A percentile compares a stretch with the other conserved stretches of the same genome.
These are phyloP conservation scores for Sutorius eximius DNA, from an alignment of 1,284 basidiomycete species.

Conservation along the genomic window DNA sequence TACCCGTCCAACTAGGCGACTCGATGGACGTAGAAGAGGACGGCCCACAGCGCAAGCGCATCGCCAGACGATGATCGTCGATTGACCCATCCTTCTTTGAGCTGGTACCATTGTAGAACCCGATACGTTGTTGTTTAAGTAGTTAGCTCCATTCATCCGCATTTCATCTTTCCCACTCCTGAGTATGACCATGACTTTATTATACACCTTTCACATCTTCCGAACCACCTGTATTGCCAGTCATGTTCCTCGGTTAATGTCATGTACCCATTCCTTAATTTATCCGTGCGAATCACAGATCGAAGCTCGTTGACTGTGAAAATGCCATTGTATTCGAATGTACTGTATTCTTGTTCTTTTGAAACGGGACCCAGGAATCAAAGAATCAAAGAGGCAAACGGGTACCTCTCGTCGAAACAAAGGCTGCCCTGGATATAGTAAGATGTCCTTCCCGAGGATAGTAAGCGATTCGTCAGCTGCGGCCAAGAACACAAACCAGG, in stretches of 20 bases:
- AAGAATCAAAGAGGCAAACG: too few species aligned
- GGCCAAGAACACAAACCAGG: too few species aligned
- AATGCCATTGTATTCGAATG: too few species aligned
- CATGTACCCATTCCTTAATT: conserved; percentile 7
- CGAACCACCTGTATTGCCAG: conserved; percentile 14
- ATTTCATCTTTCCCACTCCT: conserved; percentile 4
- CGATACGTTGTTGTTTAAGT: conserved; percentile 3
- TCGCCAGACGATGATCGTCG: conserved; percentile 43
- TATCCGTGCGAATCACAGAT: background rate
- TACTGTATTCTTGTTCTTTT: too few species aligned
- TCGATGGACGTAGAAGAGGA: conserved; percentile 65
- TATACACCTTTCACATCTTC: conserved; percentile 12
- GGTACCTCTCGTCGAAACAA: too few species aligned
- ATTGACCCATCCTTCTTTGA: background rate
- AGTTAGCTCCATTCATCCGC: conserved; percentile 1
- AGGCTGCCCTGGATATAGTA: too few species aligned
- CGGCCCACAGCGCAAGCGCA: conserved; percentile 55
- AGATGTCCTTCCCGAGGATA: too few species aligned
- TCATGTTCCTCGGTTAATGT: conserved; percentile 16
- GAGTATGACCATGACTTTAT: conserved; percentile 15
- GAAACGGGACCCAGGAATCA: too few species aligned
- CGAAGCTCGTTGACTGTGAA: too few species aligned
- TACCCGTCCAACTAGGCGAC: conserved; percentile 42
- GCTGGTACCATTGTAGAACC: conserved; percentile 6
- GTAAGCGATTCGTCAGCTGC: too few species aligned